A percentile compares a stretch with the other conserved stretches of the same genome.
Evolutionary conservation across 768 basidiomycete species (phyloP).

Genomic region (Leccinum disarticulatum): DNA sequence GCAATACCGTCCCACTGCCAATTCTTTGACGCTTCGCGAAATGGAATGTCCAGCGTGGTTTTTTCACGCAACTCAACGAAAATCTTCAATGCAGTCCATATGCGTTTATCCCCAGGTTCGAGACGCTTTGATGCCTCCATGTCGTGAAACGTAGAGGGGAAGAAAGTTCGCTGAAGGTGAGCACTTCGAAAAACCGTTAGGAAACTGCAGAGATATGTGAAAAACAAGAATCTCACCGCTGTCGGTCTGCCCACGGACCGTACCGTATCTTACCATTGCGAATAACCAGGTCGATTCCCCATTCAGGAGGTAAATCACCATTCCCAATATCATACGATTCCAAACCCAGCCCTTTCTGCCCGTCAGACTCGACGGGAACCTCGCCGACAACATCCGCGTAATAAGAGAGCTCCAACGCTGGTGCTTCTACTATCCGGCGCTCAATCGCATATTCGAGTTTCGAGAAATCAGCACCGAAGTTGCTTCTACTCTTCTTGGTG

Average conservation of each 20-base stretch:
- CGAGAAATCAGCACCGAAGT: slow-evolving; percentile 55
- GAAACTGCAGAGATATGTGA: slow-evolving; percentile 1
- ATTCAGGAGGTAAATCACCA: slow-evolving; percentile 85
- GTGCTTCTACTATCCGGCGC: slow-evolving; percentile 76
- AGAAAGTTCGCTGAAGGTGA: slow-evolving; percentile 78
- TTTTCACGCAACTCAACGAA: slow-evolving; percentile 79
- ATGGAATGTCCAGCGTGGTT: slow-evolving; percentile 81
- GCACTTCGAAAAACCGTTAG: slow-evolving; percentile 41
- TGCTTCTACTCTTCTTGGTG: slow-evolving; percentile 40
- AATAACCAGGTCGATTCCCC: slow-evolving; percentile 88
- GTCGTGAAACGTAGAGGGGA: slow-evolving; percentile 77
- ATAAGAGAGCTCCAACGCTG: slow-evolving; percentile 77
- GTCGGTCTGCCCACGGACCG: slow-evolving; percentile 96
- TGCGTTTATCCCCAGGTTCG: slow-evolving; percentile 75
- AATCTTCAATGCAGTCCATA: slow-evolving; percentile 79
- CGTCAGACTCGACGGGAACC: slow-evolving; percentile 48
- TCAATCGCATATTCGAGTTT: slow-evolving; percentile 85
- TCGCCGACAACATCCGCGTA: slow-evolving; percentile 83
- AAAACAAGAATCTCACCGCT: slow-evolving; percentile 51
- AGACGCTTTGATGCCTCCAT: slow-evolving; percentile 53
- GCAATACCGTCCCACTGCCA: slow-evolving; percentile 86
- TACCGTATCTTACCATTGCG: slow-evolving; percentile 75
- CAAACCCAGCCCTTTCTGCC: slow-evolving; percentile 31
- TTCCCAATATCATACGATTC: slow-evolving; percentile 77
- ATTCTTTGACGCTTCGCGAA: slow-evolving; percentile 92